phyloP scores from a whole-genome alignment of 176 grass and related monocot species.

The Aegilops speltoides region DNA sequence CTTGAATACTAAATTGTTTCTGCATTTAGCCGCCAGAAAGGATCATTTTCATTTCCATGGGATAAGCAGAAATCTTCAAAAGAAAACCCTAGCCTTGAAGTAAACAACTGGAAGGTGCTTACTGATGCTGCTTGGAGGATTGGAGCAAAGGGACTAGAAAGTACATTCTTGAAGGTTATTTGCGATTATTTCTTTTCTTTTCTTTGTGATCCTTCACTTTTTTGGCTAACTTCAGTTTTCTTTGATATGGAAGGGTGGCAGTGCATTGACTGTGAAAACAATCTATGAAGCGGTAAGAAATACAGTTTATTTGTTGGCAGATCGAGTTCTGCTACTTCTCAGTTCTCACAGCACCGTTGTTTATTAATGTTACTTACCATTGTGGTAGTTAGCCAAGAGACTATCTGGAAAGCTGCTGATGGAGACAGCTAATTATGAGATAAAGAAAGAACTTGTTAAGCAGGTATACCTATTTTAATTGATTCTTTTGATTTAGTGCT shows the following conservation, averaged over 20 bases:
- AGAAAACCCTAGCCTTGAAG: slow-evolving; percentile 51
- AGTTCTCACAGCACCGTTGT: background rate
- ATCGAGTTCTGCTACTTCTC: slow-evolving; percentile 7
- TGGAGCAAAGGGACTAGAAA: slow-evolving; percentile 75
- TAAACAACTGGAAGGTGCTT: slow-evolving; percentile 75
- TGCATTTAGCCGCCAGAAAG: slow-evolving; percentile 37
- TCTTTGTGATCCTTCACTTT: slow-evolving; percentile 12
- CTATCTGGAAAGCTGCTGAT: slow-evolving; percentile 81
- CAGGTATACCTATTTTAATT: slow-evolving; percentile 47
- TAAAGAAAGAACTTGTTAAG: slow-evolving; percentile 92
- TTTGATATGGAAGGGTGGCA: slow-evolving; percentile 63
- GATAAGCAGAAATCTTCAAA: slow-evolving; percentile 48
- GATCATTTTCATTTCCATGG: slow-evolving; percentile 55
- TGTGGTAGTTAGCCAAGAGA: slow-evolving; percentile 78
- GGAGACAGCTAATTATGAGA: slow-evolving; percentile 88
- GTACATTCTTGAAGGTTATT: slow-evolving; percentile 76
- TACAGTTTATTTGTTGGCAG: slow-evolving; percentile 1
- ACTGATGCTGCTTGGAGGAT: slow-evolving; percentile 57
- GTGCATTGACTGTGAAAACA: slow-evolving; percentile 73
- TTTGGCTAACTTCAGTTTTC: slow-evolving; percentile 21
- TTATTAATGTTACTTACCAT: slow-evolving; percentile 39
- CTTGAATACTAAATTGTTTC: slow-evolving; percentile 1
- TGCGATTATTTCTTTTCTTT: background rate
- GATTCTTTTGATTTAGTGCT: background rate
- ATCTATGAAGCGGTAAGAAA: slow-evolving; percentile 70